Evolutionary conservation across 345 rosid genomes (phyloP).

Genomic region (Physaria fendleri): DNA sequence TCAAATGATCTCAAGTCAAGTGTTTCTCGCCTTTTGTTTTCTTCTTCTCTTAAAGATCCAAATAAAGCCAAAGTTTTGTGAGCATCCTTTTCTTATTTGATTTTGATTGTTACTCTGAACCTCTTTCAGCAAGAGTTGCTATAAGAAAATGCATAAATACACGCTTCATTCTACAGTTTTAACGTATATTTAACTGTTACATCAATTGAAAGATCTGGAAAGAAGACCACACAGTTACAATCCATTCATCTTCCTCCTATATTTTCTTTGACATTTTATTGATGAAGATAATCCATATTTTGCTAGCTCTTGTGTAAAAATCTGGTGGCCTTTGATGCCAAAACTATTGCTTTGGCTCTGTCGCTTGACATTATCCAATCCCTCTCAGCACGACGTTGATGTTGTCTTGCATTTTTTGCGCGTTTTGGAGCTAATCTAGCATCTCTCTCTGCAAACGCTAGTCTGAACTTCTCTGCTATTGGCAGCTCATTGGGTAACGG

Average conservation of each 20-base stretch:
- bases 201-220: neutral
- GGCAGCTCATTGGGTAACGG: slow-evolving; percentile 43
- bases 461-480: slow-evolving; percentile 79
- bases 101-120: neutral
- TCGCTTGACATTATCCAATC: slow-evolving; percentile 56
- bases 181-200: neutral
- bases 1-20: slow-evolving; percentile 25
- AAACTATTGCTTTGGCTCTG: slow-evolving; percentile 52
- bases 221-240: neutral
- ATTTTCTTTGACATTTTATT: neutral
- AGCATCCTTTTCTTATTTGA: slow-evolving; percentile 1
- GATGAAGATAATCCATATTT: neutral
- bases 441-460: slow-evolving; percentile 76
- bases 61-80: slow-evolving; percentile 27
- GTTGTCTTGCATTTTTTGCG: slow-evolving; percentile 84
- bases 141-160: neutral
- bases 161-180: neutral
- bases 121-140: neutral
- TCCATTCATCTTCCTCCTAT: neutral
- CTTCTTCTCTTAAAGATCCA: neutral
- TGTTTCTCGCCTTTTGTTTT: slow-evolving; percentile 1
- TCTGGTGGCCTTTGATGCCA: slow-evolving; percentile 53
- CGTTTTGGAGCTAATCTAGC: slow-evolving; percentile 82
- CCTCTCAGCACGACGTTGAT: slow-evolving; percentile 72
- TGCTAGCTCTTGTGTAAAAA: slow-evolving; percentile 36